phyloP scores from a whole-genome alignment of 768 basidiomycete genomes.

The Tephrocybe sp. region DNA sequence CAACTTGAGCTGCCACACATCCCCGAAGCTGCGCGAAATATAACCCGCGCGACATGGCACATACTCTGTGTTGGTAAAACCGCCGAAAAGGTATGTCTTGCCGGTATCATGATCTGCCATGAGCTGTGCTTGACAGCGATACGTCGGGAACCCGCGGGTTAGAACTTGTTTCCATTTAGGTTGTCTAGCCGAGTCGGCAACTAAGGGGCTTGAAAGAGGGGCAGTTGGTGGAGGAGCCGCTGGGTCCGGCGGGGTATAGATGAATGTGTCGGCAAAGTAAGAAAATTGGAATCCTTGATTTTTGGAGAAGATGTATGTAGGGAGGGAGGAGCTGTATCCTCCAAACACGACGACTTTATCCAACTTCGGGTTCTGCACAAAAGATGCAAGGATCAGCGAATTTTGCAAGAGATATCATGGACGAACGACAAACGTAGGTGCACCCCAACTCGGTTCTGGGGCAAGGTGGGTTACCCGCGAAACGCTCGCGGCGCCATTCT shows the following conservation, averaged over 20 bases:
- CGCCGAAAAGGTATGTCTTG: constrained; percentile 35
- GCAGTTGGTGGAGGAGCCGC: constrained; percentile 6
- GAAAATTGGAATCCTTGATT: constrained; percentile 26
- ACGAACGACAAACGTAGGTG: constrained; percentile 23
- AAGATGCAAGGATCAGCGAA: neutral
- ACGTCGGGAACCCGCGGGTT: constrained; percentile 40
- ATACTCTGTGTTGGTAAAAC: constrained; percentile 38
- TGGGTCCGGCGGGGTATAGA: constrained; percentile 24
- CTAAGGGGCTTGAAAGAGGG: constrained; percentile 9
- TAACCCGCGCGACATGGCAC: constrained; percentile 27
- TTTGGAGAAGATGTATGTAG: constrained; percentile 19
- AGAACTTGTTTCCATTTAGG: constrained; percentile 36
- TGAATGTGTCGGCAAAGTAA: constrained; percentile 42
- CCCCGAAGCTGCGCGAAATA: constrained; percentile 30
- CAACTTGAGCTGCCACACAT: constrained; percentile 37
- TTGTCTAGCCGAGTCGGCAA: neutral
- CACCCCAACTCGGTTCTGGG: constrained; percentile 28
- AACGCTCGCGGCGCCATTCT: constrained; percentile 28
- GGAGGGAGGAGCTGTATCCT: constrained; percentile 33
- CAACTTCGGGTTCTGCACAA: constrained; percentile 29
- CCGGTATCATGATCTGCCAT: constrained; percentile 34
- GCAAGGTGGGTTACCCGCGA: constrained; percentile 29
- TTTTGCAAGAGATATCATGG: neutral
- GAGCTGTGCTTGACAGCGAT: constrained; percentile 33
- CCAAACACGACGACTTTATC: constrained; percentile 37